These are phyloP conservation scores for Sodiomyces alkalinus DNA, from an alignment of 2,329 filamentous ascomycete species.

Conservation along the genomic window DNA sequence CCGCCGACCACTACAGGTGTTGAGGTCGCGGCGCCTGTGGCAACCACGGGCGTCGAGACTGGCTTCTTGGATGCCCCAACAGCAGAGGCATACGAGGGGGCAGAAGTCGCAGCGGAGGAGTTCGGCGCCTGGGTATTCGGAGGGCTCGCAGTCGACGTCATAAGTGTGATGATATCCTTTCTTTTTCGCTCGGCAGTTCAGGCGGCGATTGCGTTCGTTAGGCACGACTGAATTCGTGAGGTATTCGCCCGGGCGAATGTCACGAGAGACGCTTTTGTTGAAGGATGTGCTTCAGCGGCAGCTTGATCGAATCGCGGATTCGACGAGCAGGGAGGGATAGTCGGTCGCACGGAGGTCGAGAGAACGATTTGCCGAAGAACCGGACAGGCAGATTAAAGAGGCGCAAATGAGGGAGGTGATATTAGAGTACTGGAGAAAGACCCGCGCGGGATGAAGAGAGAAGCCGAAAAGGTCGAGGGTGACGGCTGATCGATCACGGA, in stretches of 20 bases:
- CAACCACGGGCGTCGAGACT: constrained; percentile 43
- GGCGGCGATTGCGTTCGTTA: constrained; percentile 1
- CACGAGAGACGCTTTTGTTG: neutral
- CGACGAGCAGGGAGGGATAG: constrained; percentile 7
- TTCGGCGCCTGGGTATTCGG: constrained; percentile 42
- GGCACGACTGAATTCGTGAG: neutral
- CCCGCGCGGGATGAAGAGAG: neutral
- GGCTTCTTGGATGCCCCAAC: constrained; percentile 48
- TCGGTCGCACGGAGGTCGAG: constrained; percentile 5
- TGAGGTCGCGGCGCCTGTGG: constrained; percentile 36
- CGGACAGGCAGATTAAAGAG: too few relatives aligned
- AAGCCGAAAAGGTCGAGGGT: constrained; percentile 1
- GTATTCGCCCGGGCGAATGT: too few relatives aligned
- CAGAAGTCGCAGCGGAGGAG: constrained; percentile 37
- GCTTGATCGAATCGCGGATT: constrained; percentile 18
- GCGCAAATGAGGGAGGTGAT: too few relatives aligned
- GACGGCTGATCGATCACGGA: neutral
- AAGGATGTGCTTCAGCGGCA: too few relatives aligned
- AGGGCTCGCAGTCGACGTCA: constrained; percentile 45
- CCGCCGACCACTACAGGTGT: constrained; percentile 40
- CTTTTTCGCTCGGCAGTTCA: too few relatives aligned
- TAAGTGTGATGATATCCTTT: too few relatives aligned
- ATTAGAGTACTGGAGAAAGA: too few relatives aligned
- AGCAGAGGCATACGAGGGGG: constrained; percentile 52
- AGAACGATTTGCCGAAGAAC: constrained; percentile 5